A percentile compares a stretch with the other conserved stretches of the same genome.
Conservation (phyloP, 805 yeast species). For the Jamesozyma piceae region DNA sequence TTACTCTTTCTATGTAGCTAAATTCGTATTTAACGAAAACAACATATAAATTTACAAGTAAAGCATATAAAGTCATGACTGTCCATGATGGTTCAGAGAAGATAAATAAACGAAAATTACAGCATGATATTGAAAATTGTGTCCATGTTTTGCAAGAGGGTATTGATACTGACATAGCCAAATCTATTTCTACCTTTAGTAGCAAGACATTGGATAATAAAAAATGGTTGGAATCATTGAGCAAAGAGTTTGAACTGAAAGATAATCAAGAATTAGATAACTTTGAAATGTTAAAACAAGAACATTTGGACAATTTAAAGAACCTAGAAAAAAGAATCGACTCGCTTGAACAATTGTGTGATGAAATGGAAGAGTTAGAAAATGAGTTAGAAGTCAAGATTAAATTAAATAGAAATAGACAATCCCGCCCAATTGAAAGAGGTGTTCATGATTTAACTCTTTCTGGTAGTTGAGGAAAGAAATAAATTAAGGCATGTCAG, state of each 20-base stretch:
- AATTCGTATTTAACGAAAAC: neutral
- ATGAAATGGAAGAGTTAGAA: constrained; percentile 56
- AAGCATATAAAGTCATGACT: neutral
- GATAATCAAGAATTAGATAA: constrained; percentile 19
- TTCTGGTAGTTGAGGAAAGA: neutral
- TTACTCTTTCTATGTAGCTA: neutral
- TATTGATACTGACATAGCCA: constrained; percentile 22
- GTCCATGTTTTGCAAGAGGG: constrained; percentile 19
- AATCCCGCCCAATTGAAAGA: neutral
- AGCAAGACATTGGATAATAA: constrained; percentile 17
- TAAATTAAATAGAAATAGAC: constrained; percentile 16
- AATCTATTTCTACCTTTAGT: constrained; percentile 21
- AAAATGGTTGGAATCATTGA: constrained; percentile 17
- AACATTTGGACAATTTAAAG: constrained; percentile 15
- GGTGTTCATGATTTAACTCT: neutral
- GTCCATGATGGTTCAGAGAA: neutral
- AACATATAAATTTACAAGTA: neutral
- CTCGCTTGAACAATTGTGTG: constrained; percentile 38
- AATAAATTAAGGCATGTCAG: too few species aligned
- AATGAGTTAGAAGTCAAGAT: constrained; percentile 43
- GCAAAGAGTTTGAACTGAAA: constrained; percentile 14
- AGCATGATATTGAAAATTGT: constrained; percentile 16
- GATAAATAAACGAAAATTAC: constrained; percentile 5
- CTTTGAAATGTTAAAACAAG: constrained; percentile 25
- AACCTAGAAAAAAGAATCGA: constrained; percentile 31